Percentiles rank a stretch among this genome's conserved stretches.
These are phyloP conservation scores for Vigna trinervia DNA, from an alignment of 306 rosid species.

Conservation along the genomic window DNA sequence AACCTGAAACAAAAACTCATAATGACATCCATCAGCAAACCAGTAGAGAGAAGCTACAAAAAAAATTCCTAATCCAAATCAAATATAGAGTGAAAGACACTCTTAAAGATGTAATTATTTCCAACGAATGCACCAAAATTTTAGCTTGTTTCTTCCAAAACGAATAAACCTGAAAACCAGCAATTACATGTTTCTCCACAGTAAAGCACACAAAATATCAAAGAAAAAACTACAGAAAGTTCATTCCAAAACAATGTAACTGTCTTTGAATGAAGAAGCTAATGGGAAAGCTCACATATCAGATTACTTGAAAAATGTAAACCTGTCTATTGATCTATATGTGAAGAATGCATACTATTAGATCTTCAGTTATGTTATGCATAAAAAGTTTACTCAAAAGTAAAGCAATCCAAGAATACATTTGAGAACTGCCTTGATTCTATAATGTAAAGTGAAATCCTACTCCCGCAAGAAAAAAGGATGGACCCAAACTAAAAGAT, in stretches of 20 bases:
- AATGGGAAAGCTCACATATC: neutral
- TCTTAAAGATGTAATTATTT: neutral
- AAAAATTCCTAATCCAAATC: neutral
- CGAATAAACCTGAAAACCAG: neutral
- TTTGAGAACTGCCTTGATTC: neutral
- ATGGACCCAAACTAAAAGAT: neutral
- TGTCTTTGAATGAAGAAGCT: neutral
- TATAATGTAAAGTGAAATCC: neutral
- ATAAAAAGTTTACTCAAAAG: neutral
- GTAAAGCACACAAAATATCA: neutral
- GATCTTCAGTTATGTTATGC: slow-evolving; percentile 6
- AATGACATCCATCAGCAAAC: slow-evolving; percentile 9
- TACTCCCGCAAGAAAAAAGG: neutral
- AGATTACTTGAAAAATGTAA: neutral
- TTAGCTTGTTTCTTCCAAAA: neutral
- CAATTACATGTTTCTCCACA: neutral
- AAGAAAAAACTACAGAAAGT: neutral
- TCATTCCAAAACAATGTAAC: neutral
- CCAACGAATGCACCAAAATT: slow-evolving; percentile 22
- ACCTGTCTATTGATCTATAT: neutral
- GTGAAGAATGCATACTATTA: neutral
- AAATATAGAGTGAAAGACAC: neutral
- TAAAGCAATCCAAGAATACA: slow-evolving; percentile 16
- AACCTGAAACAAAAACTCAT: neutral
- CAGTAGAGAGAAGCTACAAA: neutral